Conservation (phyloP, 345 rosid genomes). For the Brassica carinata region DNA sequence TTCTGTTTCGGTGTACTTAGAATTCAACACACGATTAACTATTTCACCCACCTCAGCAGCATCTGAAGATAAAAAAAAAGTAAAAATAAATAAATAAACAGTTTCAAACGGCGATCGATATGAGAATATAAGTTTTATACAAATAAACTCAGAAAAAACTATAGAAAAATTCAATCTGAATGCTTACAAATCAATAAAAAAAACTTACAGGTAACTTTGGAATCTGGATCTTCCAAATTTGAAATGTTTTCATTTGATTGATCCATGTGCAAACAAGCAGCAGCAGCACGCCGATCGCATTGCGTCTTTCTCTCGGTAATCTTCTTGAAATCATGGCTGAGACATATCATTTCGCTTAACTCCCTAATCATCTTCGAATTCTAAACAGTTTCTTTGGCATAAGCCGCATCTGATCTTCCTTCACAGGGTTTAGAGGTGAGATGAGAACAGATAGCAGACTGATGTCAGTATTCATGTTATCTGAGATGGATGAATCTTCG, state of each 20-base stretch:
- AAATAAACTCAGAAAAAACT: too few species aligned
- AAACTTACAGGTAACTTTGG: neutral
- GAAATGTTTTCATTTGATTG: neutral
- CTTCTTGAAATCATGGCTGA: neutral
- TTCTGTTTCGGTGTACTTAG: too few species aligned
- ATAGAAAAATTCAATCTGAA: too few species aligned
- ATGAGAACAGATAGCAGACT: neutral
- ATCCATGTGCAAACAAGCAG: neutral
- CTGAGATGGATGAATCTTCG: neutral
- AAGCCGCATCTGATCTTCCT: neutral
- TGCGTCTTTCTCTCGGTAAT: too few species aligned
- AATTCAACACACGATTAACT: too few species aligned
- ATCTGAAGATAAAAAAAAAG: too few species aligned
- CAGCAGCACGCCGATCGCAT: neutral
- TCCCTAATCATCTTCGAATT: neutral
- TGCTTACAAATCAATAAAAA: too few species aligned
- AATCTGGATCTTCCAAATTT: too few species aligned
- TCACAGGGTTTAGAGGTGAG: neutral
- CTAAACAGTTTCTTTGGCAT: neutral
- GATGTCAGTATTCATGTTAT: neutral
- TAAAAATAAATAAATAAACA: too few species aligned
- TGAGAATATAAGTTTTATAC: too few species aligned
- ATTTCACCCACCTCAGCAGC: too few species aligned
- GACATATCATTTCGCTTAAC: neutral
- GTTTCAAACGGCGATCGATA: too few species aligned